Evolutionary conservation across 352 stramenopile species (phyloP).

Genomic region (Halophytophthora polymorphica): DNA sequence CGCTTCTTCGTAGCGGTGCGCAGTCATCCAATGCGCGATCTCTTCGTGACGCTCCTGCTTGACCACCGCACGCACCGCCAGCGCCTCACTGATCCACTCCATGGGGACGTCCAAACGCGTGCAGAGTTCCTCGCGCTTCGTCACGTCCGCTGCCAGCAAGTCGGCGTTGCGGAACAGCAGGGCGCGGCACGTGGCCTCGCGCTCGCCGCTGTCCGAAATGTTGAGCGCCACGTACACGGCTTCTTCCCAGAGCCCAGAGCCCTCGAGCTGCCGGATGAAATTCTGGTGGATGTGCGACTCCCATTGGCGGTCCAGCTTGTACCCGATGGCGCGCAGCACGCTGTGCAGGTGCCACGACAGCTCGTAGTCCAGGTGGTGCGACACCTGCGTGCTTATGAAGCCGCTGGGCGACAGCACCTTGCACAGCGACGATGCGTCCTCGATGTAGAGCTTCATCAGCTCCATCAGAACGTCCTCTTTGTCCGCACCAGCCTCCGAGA

Average conservation of each 20-base stretch:
- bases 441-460: constrained; percentile 67
- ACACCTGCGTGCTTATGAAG: constrained; percentile 26
- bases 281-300: constrained; percentile 79
- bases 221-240: constrained; percentile 81
- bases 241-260: constrained; percentile 59
- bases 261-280: constrained; percentile 77
- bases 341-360: constrained; percentile 75
- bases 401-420: constrained; percentile 60
- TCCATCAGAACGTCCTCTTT: constrained; percentile 68
- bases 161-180: constrained; percentile 70
- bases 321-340: constrained; percentile 66
- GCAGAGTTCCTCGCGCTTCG: constrained; percentile 48
- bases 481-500: constrained; percentile 14
- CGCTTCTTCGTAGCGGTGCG: constrained; percentile 53
- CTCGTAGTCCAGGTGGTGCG: constrained; percentile 67
- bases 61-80: constrained; percentile 50
- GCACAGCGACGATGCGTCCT: constrained; percentile 49
- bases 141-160: constrained; percentile 31
- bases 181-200: constrained; percentile 49
- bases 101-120: constrained; percentile 44
- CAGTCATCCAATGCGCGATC: constrained; percentile 74
- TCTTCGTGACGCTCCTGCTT: constrained; percentile 55
- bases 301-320: constrained; percentile 70
- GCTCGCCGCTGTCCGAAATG: constrained; percentile 55
- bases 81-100: constrained; percentile 68